Conservation (phyloP, 176 grass and related monocot species). For the Aegilops tauschii region DNA sequence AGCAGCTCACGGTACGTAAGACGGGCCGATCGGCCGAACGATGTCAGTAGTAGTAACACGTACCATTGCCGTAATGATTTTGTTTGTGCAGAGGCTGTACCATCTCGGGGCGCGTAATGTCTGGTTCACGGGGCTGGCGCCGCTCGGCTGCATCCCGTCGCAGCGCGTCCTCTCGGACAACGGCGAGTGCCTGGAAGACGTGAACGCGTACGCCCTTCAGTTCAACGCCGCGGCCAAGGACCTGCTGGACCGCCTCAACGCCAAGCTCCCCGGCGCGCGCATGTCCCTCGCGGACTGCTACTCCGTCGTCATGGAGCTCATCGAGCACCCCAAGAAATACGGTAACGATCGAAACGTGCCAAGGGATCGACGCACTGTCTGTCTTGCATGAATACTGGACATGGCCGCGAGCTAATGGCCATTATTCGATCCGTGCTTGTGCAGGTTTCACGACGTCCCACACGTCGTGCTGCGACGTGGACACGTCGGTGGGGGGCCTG, state of each 20-base stretch:
- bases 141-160: conserved; percentile 94
- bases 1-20: conserved; percentile 64
- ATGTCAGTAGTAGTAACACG: background rate
- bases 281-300: conserved; percentile 68
- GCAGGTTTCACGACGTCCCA: conserved; percentile 74
- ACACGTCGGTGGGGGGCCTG: conserved; percentile 74
- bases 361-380: too few relatives aligned
- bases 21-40: background rate
- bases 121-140: conserved; percentile 70
- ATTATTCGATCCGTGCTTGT: background rate
- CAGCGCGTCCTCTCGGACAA: conserved; percentile 58
- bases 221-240: conserved; percentile 68
- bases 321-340: conserved; percentile 70
- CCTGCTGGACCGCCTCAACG: conserved; percentile 53
- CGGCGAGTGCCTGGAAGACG: conserved; percentile 66
- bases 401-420: too few relatives aligned
- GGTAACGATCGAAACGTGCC: conserved; percentile 27
- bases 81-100: conserved; percentile 55
- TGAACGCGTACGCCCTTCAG: conserved; percentile 61
- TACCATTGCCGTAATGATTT: background rate
- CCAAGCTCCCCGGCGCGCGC: conserved; percentile 58
- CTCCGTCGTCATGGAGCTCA: conserved; percentile 82
- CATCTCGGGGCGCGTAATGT: conserved; percentile 71
- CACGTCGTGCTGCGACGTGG: conserved; percentile 96
- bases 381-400: too few relatives aligned